phyloP scores from a whole-genome alignment of 1,284 basidiomycete species.

The Leccinum fallax region DNA sequence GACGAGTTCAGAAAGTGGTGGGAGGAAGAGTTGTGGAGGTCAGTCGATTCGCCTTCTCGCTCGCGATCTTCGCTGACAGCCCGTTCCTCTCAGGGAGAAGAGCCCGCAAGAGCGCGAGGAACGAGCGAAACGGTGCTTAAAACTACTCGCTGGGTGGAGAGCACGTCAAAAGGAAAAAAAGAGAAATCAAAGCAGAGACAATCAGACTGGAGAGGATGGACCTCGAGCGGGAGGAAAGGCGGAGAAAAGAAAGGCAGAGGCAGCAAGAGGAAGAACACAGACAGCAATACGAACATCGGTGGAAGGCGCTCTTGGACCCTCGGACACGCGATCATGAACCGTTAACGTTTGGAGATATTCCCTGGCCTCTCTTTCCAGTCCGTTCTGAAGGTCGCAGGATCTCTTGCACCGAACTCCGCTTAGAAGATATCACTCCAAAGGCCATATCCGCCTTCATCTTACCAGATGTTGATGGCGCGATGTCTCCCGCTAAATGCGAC shows the following conservation, averaged over 20 bases:
- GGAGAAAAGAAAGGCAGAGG: constrained; percentile 48
- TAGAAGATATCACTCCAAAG: constrained; percentile 59
- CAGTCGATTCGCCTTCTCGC: constrained; percentile 27
- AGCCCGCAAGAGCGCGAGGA: constrained; percentile 69
- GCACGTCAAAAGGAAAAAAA: constrained; percentile 48
- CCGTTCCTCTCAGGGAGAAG: constrained; percentile 49
- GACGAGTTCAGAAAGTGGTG: constrained; percentile 82
- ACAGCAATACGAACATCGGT: constrained; percentile 58
- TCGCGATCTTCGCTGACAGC: not conserved
- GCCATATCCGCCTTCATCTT: constrained; percentile 66
- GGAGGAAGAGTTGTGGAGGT: constrained; percentile 73
- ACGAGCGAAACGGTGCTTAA: constrained; percentile 50
- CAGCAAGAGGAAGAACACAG: constrained; percentile 47
- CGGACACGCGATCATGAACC: constrained; percentile 18
- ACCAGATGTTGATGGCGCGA: constrained; percentile 28
- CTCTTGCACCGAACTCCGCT: constrained; percentile 25
- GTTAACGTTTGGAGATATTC: constrained; percentile 65
- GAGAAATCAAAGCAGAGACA: constrained; percentile 53
- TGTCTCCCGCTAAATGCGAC: constrained; percentile 11
- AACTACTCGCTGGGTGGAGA: constrained; percentile 12
- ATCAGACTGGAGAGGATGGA: constrained; percentile 51
- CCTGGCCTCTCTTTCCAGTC: constrained; percentile 69
- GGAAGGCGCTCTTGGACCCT: constrained; percentile 52
- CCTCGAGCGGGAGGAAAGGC: constrained; percentile 50
- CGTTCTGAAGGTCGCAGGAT: not conserved